Percentiles rank a stretch among this genome's conserved stretches.
Conservation (phyloP, 345 rosid species). For the Fremontodendron californicum region DNA sequence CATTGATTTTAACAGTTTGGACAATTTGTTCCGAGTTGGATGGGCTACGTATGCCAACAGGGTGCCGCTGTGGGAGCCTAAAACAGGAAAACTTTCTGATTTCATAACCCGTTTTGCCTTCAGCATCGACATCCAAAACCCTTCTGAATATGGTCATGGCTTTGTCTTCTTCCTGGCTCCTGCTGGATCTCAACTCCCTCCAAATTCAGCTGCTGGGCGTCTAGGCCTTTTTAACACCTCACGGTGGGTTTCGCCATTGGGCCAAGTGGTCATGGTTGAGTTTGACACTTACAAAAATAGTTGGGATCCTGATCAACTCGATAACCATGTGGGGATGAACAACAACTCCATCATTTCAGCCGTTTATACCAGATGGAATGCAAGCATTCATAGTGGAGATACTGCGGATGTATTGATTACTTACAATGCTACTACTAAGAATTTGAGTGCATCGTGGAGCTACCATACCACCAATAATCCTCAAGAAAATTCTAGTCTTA, state of each 20-base stretch:
- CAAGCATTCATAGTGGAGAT: background rate
- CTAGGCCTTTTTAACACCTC: slow-evolving; percentile 32
- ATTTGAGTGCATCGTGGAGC: slow-evolving; percentile 36
- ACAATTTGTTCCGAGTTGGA: slow-evolving; percentile 19
- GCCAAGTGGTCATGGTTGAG: slow-evolving; percentile 31
- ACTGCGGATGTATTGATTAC: slow-evolving; percentile 18
- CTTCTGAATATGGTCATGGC: background rate
- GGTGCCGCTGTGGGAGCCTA: slow-evolving; percentile 30
- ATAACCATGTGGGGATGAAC: slow-evolving; percentile 37
- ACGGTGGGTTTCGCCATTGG: slow-evolving; percentile 1
- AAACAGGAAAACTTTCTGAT: slow-evolving; percentile 21
- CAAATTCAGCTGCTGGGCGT: slow-evolving; percentile 32
- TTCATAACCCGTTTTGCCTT: slow-evolving; percentile 36
- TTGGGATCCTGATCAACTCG: slow-evolving; percentile 29
- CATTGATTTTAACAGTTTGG: background rate
- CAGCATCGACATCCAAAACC: slow-evolving; percentile 18
- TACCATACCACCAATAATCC: slow-evolving; percentile 25
- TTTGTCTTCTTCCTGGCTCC: slow-evolving; percentile 38
- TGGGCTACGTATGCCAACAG: slow-evolving; percentile 26
- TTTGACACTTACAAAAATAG: slow-evolving; percentile 26
- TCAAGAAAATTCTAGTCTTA: slow-evolving; percentile 26
- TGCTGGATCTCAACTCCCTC: slow-evolving; percentile 22
- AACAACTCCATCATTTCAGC: slow-evolving; percentile 23
- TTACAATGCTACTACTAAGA: slow-evolving; percentile 22
- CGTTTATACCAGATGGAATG: background rate